Evolutionary conservation across 1,284 basidiomycete genomes (phyloP), one percentile per base, ranked within the genome.

Genomic region (Leccinum subfulvum): DNA sequence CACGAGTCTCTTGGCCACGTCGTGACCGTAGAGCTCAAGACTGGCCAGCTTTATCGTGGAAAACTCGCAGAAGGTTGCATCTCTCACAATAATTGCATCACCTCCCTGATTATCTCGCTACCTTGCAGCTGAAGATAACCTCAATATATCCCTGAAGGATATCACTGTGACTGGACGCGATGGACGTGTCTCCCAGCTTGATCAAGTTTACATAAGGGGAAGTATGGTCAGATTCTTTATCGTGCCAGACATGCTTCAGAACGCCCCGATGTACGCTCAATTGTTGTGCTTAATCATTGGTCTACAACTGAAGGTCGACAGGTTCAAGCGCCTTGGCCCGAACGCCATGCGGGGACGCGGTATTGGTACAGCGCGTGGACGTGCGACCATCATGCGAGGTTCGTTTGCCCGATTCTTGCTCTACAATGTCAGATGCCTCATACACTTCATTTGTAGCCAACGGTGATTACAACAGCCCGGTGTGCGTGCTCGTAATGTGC

Each of bases 181-280:
- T 82, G 97, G 97, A 56, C 93, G 97, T 73, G 95, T 99, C 52
- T 97, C 96, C n/a, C 97, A 99, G 77, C 84, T 99, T 61, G 97
- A 99, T 81, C 97, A 98, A 78, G 96, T 98, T 51, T 99, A 99
- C 79, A 99, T 99, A 71, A 86, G 97, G 69, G 97, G 97, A 68
- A 96, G 93, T 77, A 98, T 98, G 94, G 82, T 97, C 73, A 87
- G 95, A 71, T 98, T 98, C 84, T 97, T 98, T 82, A 98, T 99
- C 75, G 97, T 99, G 28, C 97, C 97, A 57, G 97, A 99, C 78
- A 98, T 99, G 91, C 83, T 99, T 69, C 94, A 98, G 75, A 98
- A 99, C 76, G 97, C 97, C 28, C 97, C 97, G 21, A 99, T 99
- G 97, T 97, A 75, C 78, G 92, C 83, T 44, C 62, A 41, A 28